Evolutionary conservation across 2,329 filamentous ascomycete genomes (phyloP).

Genomic region (Apiospora phragmitis): DNA sequence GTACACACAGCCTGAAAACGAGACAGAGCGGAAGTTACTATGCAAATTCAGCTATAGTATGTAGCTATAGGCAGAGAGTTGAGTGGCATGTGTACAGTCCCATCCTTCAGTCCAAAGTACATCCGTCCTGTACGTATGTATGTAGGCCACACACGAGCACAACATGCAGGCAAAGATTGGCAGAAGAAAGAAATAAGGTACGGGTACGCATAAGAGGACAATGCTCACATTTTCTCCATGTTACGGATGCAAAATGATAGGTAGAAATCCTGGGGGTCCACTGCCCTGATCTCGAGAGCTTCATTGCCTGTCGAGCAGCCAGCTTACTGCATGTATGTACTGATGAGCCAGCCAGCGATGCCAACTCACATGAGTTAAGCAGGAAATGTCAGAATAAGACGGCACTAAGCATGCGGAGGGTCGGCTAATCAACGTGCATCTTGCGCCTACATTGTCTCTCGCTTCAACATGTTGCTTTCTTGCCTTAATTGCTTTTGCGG

Average conservation of each 20-base stretch:
- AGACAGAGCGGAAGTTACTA: conserved; percentile 4
- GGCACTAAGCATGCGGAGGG: conserved; percentile 1
- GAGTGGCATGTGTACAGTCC: background rate
- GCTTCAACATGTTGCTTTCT: conserved; percentile 5
- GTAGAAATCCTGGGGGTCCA: background rate
- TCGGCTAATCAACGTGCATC: conserved; percentile 8
- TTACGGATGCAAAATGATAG: background rate
- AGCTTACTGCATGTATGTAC: background rate
- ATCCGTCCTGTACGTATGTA: background rate
- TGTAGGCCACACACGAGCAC: background rate
- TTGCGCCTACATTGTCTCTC: conserved; percentile 9
- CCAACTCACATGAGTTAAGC: background rate
- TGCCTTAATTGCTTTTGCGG: conserved; percentile 7
- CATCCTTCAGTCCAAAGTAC: background rate
- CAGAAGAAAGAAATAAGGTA: conserved; percentile 3
- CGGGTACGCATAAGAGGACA: conserved; percentile 4
- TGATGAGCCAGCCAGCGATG: background rate
- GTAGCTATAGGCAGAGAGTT: background rate
- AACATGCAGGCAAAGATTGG: background rate
- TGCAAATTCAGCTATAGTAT: background rate
- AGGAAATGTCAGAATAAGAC: background rate
- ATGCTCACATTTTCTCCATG: background rate
- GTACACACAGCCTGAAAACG: background rate
- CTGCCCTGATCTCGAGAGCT: conserved; percentile 7
- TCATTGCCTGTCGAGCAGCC: background rate